phyloP scores from a whole-genome alignment of 1,284 basidiomycete species.

The Trametes pubescens region DNA sequence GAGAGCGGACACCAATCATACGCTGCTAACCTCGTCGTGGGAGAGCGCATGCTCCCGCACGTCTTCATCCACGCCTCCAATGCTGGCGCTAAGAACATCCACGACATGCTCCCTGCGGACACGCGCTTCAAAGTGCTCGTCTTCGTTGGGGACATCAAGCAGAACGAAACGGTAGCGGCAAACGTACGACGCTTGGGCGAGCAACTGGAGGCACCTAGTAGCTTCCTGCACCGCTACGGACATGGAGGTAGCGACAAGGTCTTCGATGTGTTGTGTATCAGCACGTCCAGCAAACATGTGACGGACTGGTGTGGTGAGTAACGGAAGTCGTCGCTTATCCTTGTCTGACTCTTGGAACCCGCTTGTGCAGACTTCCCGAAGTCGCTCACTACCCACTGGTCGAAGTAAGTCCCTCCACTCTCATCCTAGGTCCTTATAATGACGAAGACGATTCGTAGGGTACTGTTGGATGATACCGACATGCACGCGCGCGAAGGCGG shows the following conservation, averaged over 20 bases:
- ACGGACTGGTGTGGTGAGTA: conserved; percentile 50
- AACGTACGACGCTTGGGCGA: conserved; percentile 54
- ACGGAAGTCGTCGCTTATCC: not conserved
- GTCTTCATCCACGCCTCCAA: conserved; percentile 71
- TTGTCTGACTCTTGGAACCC: not conserved
- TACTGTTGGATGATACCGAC: conserved; percentile 47
- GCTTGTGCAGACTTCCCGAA: conserved; percentile 50
- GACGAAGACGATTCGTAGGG: conserved; percentile 29
- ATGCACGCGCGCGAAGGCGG: conserved; percentile 47
- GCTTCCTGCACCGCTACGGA: conserved; percentile 48
- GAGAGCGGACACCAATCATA: conserved; percentile 51
- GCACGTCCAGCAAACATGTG: conserved; percentile 53
- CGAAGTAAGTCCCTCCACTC: conserved; percentile 55
- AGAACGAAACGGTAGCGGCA: conserved; percentile 47
- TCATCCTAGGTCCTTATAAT: not conserved
- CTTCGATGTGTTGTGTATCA: conserved; percentile 65
- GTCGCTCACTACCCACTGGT: conserved; percentile 68
- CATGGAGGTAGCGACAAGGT: conserved; percentile 36
- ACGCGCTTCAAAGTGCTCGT: conserved; percentile 76
- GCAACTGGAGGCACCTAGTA: conserved; percentile 48
- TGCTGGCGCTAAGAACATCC: conserved; percentile 67
- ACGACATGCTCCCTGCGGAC: conserved; percentile 74
- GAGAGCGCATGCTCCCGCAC: conserved; percentile 68
- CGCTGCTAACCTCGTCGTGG: conserved; percentile 61
- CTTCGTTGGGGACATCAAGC: conserved; percentile 65